Base-by-base conservation (phyloP, 148 eudicot genomes). In the Arctostaphylos glauca region DNA sequence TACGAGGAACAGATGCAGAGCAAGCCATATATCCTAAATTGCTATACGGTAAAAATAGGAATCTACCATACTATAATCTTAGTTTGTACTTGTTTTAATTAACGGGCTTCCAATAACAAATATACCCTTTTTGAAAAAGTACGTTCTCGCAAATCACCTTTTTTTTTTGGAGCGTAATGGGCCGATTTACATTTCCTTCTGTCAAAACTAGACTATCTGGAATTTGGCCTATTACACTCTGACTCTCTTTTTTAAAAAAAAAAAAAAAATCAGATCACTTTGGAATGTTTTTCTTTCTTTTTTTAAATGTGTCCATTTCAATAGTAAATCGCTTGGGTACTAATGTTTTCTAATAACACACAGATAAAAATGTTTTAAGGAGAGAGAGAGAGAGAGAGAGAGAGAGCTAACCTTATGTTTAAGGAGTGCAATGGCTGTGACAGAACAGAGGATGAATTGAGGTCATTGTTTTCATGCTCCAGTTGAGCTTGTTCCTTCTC, bases 391-490 rank as follows among this genome's bases (percentile, higher is more conserved):
- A 41, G 71, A 41, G 67, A 16, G 44, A 60, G 50, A 55, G 8
- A 38, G 77, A 31, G 71, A 41, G 41, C 38, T 16, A 49, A 91
- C 94, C 89, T 79, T 44, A 85, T 79, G 76, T 86, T 83, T 76
- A 91, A 77, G 68, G 87, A 60, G 60, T 81, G 86, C 85, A 87
- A 76, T 66, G 89, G 55, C 47, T 85, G 90, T 47, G 92, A 41
- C 49, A 58, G 82, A 54, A 79, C 66, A 4, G 88, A 68, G 48
- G 91, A 79, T 31, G 89, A 81, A 74, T 85, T 87, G 49, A 19
- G 74, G 31, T 84, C 88, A 43, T 78, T 86, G 72, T 85, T 84
- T 76, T 85, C 91, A 44, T 84, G 89, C 82, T 85, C 90, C 85
- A 74, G 48, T 55, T 86, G 73, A 15, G 83, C 44, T 15, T 84